Evolutionary conservation across 768 basidiomycete species (phyloP).

Genomic region (Boletus subparvulus): DNA sequence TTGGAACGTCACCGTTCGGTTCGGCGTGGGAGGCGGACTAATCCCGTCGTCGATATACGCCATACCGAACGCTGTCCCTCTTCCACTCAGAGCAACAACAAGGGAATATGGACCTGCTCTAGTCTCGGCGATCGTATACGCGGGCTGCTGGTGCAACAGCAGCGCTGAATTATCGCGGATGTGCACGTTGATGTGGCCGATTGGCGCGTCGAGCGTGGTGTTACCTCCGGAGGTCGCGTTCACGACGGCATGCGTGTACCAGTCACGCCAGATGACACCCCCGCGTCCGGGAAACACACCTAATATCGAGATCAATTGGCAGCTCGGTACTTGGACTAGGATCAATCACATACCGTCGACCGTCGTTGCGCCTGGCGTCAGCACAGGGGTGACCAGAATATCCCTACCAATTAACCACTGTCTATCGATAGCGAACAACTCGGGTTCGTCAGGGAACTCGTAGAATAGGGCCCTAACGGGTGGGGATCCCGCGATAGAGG

Average conservation of each 20-base stretch:
- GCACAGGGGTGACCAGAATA: constrained; percentile 73
- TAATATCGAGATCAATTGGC: constrained; percentile 19
- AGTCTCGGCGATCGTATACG: constrained; percentile 65
- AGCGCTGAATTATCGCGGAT: constrained; percentile 63
- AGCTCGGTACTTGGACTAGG: neutral
- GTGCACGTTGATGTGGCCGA: constrained; percentile 73
- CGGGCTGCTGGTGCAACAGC: constrained; percentile 58
- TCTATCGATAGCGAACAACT: constrained; percentile 52
- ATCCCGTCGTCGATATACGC: constrained; percentile 69
- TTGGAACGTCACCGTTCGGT: constrained; percentile 46
- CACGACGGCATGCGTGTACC: constrained; percentile 62
- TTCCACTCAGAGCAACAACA: constrained; percentile 50
- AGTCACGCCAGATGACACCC: constrained; percentile 61
- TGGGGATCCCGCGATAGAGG: constrained; percentile 46
- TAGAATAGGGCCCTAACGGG: constrained; percentile 74
- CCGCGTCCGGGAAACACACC: constrained; percentile 65
- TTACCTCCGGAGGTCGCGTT: constrained; percentile 39
- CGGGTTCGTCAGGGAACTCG: constrained; percentile 59
- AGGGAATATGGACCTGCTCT: constrained; percentile 57
- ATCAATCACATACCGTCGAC: constrained; percentile 54
- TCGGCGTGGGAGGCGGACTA: constrained; percentile 48
- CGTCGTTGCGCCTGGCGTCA: constrained; percentile 62
- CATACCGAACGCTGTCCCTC: constrained; percentile 53
- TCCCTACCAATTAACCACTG: constrained; percentile 73
- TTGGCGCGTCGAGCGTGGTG: constrained; percentile 57